Evolutionary conservation across 495 filamentous ascomycete genomes (phyloP), one percentile per base, ranked within the genome.

Genomic region (Staphylotrichum longicolle): DNA sequence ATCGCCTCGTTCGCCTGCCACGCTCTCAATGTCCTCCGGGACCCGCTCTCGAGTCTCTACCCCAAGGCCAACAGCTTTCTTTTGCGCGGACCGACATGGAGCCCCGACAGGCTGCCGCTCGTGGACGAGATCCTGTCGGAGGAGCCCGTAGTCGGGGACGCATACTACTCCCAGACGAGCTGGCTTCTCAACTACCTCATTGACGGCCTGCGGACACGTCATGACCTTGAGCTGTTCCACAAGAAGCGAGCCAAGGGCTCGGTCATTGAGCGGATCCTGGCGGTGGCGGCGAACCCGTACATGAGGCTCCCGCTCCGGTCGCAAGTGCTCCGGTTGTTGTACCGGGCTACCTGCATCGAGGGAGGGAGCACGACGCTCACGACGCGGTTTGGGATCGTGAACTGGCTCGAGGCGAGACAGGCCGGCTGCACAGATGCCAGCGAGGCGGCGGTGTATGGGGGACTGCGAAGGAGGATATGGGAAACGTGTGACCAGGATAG

Each of bases 11-110:
- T 95, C 65, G 86, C 91, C 27, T 82, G 87, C 41, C 83, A 83
- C 59, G 85, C 85, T 14, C 75, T 92, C 8, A 70, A 80, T 2
- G 84, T 96, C 20, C 74, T 95, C 32, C 79, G 77, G 3, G 86
- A 93, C 62, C 93, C 94, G 8, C 77, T 89, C 47, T 90, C 96
- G 66, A 85, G 85, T 61, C 81, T 98, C 42, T 98, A 96, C 67
- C 82, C 85, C 35, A 96, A 96, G 68, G 77, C 93, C 77, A 96
- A 96, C 77, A 80, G 80, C 30, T 93, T 93, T 71, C 83, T 98
- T 48, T 86, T 88, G 44, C 85, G 84, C 51, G 81, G 85, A 0
- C 93, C 94, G 3, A 68, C 77, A 8, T 95, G 93, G 89, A 80
- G 85, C 32, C 62, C 88, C 15, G 81, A 86, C 45, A 88, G 87